Evolutionary conservation across 2,329 filamentous ascomycete genomes (phyloP), one percentile per base, ranked within the genome.

Genomic region (Aspergillus ibericus): DNA sequence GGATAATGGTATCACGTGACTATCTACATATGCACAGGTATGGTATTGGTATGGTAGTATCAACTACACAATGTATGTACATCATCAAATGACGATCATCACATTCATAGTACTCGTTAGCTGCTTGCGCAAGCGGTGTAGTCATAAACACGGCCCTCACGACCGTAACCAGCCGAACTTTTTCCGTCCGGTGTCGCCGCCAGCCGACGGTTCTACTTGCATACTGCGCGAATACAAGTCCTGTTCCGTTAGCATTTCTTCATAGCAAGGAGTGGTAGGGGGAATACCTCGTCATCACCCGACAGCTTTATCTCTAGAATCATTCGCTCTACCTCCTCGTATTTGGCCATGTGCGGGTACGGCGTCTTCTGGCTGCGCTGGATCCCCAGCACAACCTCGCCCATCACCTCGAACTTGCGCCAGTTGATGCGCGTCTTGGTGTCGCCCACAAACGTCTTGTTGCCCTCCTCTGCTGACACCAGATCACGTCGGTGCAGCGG

Each of bases 341-440:
- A 88, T 68, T 83, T 87, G 34, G 81, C 79, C 61, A 93, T 79
- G 61, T 88, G 89, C 25, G 86, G 85, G 65, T 97, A 97, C 5
- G 92, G 88, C 50, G 87, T 87, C 55, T 90, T 90, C 75, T 98
- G 93, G 69, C 93, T 96, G 76, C 88, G 89, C 84, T 97, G 96
- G 55, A 99, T 88, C 2, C 91, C 89, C 59, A 97, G 81, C 54
- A 98, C 84, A 5, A 97, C 90, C 67, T 98, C 93, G 6, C 93
- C 93, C 76, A 98, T 87, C 32, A 99, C 89, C 75, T 98, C 93
- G 69, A 98, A 99, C 73, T 99, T 99, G 76, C 89, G 92, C 95
- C 95, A 99, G 73, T 98, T 98, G 72, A 99, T 91, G 53, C 91
- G 83, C 62, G 91, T 85, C 63, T 82, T 85, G 60, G 86, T 83